These are phyloP conservation scores for Flagelloscypha sp. DNA, from an alignment of 768 basidiomycete genomes.

Conservation along the genomic window DNA sequence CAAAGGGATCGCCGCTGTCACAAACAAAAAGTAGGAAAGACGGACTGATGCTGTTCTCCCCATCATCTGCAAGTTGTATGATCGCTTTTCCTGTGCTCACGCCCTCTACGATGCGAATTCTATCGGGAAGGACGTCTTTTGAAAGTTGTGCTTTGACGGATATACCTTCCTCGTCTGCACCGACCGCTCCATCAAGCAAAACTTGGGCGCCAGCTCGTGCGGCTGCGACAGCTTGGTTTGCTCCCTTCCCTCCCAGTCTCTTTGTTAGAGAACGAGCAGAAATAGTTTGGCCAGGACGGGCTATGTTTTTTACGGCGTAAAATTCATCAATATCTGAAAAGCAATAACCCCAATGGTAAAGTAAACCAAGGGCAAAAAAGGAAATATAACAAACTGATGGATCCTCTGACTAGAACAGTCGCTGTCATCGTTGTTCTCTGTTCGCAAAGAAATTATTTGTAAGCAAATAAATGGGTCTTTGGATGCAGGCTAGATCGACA, in stretches of 20 bases:
- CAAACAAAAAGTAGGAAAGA: constrained; percentile 5
- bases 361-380: background rate
- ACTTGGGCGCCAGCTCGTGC: constrained; percentile 41
- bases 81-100: constrained; percentile 51
- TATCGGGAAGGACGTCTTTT: constrained; percentile 30
- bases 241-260: constrained; percentile 53
- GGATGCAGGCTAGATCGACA: no score
- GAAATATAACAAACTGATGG: constrained; percentile 34
- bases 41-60: constrained; percentile 59
- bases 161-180: constrained; percentile 41
- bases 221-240: constrained; percentile 55
- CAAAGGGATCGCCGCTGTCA: constrained; percentile 1
- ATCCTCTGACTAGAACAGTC: constrained; percentile 39
- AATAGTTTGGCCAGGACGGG: constrained; percentile 51
- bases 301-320: constrained; percentile 39
- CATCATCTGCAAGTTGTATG: constrained; percentile 48
- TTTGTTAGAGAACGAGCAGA: constrained; percentile 42
- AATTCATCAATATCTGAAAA: constrained; percentile 47
- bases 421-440: no score
- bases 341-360: constrained; percentile 6
- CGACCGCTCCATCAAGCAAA: constrained; percentile 44
- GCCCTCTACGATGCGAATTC: constrained; percentile 33
- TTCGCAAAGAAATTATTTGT: no score
- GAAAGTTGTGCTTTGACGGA: constrained; percentile 38
- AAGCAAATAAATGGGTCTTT: no score